Base-by-base conservation (phyloP, 371 early-diverging fungal species). In the Mortierella sp. region DNA sequence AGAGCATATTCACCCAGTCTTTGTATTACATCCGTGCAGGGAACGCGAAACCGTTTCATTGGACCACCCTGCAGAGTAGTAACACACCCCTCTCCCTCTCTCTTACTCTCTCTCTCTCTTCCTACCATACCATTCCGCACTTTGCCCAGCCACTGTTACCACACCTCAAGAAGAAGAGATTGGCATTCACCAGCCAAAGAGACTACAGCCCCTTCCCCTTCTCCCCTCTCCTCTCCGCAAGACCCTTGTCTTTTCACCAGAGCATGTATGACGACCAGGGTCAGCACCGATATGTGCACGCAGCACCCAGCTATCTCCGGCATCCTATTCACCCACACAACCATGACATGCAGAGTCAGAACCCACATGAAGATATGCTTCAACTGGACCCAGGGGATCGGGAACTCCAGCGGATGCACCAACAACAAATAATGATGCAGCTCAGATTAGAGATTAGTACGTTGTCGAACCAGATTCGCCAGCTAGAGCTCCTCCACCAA, bases 181-280 rank as follows among this genome's bases (percentile, higher is more conserved):
- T n/a, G n/a, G n/a, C n/a, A n/a, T n/a, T n/a, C n/a, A n/a, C n/a
- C n/a, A n/a, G n/a, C n/a, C n/a, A n/a, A n/a, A n/a, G n/a, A n/a
- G n/a, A n/a, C n/a, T n/a, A n/a, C n/a, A n/a, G n/a, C 21, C 56
- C 18, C 15, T 14, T 19, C 29, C 37, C 50, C 23, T 37, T 11
- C 57, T 18, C 26, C 7, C 19, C 9, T 37, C 60, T 15, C 43
- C 46, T 7, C 43, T 37, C 19, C 46, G 7, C 4, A 4, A 18
- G 18, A 14, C 16, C 64, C 28, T 51, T 61, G 21, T 45, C 62
- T 7, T 16, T 19, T 57, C n/a, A 21, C 45, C 43, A 21, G 61
- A 30, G 26, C 21, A 45, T 29, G 23, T 37, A 37, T 37, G 37
- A 46, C n/a, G 14, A 48, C 25, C 57, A 93, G 92, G 93, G 93